These are phyloP conservation scores for Panellus pusillus DNA, from an alignment of 768 basidiomycete species.

Conservation along the genomic window DNA sequence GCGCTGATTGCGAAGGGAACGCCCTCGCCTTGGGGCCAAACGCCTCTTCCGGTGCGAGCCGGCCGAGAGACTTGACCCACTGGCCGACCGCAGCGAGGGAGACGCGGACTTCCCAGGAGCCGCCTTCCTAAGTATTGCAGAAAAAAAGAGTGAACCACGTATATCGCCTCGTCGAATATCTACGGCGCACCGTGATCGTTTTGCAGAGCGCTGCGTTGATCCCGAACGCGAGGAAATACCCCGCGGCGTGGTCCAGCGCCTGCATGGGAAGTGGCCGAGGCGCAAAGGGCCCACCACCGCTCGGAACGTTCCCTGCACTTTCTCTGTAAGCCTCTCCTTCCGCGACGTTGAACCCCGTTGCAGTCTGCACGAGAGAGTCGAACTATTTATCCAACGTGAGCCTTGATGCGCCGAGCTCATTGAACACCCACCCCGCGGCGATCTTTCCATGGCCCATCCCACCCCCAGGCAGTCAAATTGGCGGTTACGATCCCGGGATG, in stretches of 20 bases:
- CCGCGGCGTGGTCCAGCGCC: constrained; percentile 60
- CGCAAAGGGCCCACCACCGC: constrained; percentile 1
- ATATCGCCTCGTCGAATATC: not conserved
- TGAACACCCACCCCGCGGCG: constrained; percentile 46
- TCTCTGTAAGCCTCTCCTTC: constrained; percentile 50
- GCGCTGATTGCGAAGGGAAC: constrained; percentile 36
- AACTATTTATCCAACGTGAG: constrained; percentile 41
- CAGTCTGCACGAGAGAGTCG: constrained; percentile 65
- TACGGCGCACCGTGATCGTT: constrained; percentile 44
- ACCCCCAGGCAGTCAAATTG: constrained; percentile 55
- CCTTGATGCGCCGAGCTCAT: no score
- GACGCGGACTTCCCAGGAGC: constrained; percentile 60
- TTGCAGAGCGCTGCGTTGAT: constrained; percentile 55
- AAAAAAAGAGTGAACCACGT: not conserved
- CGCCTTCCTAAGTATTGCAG: constrained; percentile 51
- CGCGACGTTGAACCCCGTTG: constrained; percentile 57
- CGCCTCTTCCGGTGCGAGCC: constrained; percentile 37
- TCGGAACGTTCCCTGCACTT: constrained; percentile 27
- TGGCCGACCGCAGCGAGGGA: constrained; percentile 57
- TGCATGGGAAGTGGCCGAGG: constrained; percentile 53
- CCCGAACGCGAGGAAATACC: constrained; percentile 59
- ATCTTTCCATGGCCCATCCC: constrained; percentile 56
- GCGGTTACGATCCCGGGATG: constrained; percentile 54
- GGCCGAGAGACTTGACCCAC: constrained; percentile 58
- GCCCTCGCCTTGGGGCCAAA: constrained; percentile 39